phyloP scores from a whole-genome alignment of 1,284 basidiomycete genomes.

The Hymenochaete sp. region DNA sequence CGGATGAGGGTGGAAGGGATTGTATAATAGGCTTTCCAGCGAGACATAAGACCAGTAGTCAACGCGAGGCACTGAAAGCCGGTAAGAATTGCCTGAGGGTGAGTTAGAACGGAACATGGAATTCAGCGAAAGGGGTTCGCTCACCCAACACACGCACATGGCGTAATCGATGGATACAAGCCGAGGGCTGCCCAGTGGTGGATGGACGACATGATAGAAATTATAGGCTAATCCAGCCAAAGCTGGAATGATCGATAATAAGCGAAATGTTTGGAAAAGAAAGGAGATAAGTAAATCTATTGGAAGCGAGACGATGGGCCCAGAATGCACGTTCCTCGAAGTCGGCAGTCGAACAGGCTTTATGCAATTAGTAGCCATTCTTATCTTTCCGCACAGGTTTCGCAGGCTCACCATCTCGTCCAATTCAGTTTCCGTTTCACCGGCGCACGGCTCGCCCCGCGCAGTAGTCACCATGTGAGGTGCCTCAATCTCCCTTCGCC shows the following conservation, averaged over 20 bases:
- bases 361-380: too few relatives aligned
- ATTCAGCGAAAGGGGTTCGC: slow-evolving; percentile 19
- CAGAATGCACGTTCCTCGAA: slow-evolving; percentile 12
- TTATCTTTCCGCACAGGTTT: too few relatives aligned
- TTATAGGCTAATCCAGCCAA: slow-evolving; percentile 56
- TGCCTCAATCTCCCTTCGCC: slow-evolving; percentile 8
- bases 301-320: slow-evolving; percentile 7
- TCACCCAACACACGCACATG: slow-evolving; percentile 61
- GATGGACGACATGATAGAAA: slow-evolving; percentile 39
- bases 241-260: slow-evolving; percentile 66
- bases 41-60: slow-evolving; percentile 69
- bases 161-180: slow-evolving; percentile 44
- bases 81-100: slow-evolving; percentile 57
- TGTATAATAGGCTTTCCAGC: slow-evolving; percentile 78
- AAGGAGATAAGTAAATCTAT: slow-evolving; percentile 27
- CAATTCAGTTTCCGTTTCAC: slow-evolving; percentile 69
- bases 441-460: slow-evolving; percentile 51
- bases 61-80: slow-evolving; percentile 74
- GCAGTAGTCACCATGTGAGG: slow-evolving; percentile 49
- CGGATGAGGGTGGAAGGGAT: slow-evolving; percentile 75
- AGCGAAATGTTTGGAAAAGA: slow-evolving; percentile 43
- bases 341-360: slow-evolving; percentile 16
- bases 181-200: slow-evolving; percentile 20
- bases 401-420: slow-evolving; percentile 63
- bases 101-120: neutral